Evolutionary conservation across 306 rosid genomes (phyloP).

Genomic region (Dryas drummondii): DNA sequence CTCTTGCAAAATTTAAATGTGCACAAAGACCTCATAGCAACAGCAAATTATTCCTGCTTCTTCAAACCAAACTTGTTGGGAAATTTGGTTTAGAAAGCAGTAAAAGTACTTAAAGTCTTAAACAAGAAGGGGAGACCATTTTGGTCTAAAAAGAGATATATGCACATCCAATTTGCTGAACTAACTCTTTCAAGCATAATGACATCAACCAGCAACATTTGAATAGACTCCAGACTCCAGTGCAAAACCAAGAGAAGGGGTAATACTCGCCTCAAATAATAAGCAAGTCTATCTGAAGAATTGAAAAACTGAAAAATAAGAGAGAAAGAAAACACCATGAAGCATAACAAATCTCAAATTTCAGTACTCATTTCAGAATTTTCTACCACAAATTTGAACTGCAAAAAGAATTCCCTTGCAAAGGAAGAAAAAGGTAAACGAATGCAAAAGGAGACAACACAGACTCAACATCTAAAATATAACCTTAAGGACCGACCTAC

Average conservation of each 20-base stretch:
- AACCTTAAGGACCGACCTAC: constrained; percentile 48
- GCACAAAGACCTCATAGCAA: constrained; percentile 2
- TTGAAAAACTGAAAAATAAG: neutral
- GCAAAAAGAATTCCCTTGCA: constrained; percentile 93
- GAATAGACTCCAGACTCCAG: neutral
- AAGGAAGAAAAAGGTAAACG: constrained; percentile 50
- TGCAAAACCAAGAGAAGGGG: too few species aligned
- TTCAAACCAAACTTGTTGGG: neutral
- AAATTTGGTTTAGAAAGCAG: constrained; percentile 21
- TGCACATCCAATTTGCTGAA: too few species aligned
- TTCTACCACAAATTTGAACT: constrained; percentile 79
- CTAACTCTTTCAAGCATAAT: too few species aligned
- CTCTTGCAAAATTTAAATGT: constrained; percentile 15
- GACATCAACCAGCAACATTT: neutral
- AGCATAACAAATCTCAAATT: constrained; percentile 47
- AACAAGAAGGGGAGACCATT: too few species aligned
- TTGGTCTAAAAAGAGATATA: too few species aligned
- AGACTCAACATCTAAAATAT: constrained; percentile 45
- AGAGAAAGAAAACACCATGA: constrained; percentile 9
- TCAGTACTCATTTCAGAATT: constrained; percentile 65
- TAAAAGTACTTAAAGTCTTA: neutral
- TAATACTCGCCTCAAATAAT: neutral
- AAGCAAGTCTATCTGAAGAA: neutral
- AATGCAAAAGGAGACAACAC: constrained; percentile 46
- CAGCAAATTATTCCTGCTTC: neutral